Base-by-base conservation (phyloP, 2,329 filamentous ascomycete genomes). In the Colletotrichum camelliae region DNA sequence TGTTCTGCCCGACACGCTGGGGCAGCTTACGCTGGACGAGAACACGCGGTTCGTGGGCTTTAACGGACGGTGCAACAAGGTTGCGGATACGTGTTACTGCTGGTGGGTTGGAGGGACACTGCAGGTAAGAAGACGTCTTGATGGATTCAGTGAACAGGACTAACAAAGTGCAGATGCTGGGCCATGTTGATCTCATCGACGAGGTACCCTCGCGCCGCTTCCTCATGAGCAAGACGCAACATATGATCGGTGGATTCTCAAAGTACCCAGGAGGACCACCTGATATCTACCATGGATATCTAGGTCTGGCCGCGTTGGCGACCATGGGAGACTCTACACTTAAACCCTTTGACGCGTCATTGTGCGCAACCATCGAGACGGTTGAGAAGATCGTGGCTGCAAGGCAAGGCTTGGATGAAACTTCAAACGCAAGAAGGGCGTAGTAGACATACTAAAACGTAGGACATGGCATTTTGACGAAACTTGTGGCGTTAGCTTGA, bases 81-180 rank as follows among this genome's bases (percentile, higher is more conserved):
- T 93, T 64, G 94, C 95, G 12, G 97, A 99, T 85, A 98, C 97
- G 1, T 99, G 97, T 85, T 99, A 99, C 84, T 94, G 92, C 27
- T 99, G 96, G 88, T 99, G 97, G 97, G 95, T 95, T 1, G 89
- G 90, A 5, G 95, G 92, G 3, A 92, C 95, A 2, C 82, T 91
- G 1, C 80, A 82, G 68, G 87, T 89, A 18, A 24, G 10, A 9
- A 21, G 8, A 5, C 48, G 6, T n/a, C 52, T 27, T 90, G 67
- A 82, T 84, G 74, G 88, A 89, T 84, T 80, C 83, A 65, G 16
- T 39, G 21, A 16, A 18, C 12, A 29, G 27, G 33, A 15, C 70
- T 69, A 33, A 77, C 31, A 39, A 75, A n/a, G n/a, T 55, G 4
- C 77, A 93, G 87, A 91, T 94, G 79, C 86, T 94, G 13, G 88